Evolutionary conservation across 2,329 filamentous ascomycete species (phyloP).

Genomic region (Albophoma yamanashiensis): DNA sequence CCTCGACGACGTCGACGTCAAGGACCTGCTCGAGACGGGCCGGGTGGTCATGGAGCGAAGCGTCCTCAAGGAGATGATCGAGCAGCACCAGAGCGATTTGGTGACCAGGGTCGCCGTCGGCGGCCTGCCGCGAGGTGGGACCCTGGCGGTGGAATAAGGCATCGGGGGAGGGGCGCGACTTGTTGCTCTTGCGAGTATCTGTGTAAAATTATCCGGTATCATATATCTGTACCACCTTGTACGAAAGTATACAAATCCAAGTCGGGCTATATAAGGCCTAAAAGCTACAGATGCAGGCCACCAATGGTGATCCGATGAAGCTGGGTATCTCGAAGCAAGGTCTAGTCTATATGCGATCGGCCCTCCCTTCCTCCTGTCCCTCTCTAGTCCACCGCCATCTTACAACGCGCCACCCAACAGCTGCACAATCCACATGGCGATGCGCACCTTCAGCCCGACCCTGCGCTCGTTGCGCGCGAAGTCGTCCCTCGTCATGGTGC

Average conservation of each 20-base stretch:
- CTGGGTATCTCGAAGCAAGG: not conserved
- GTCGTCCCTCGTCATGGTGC: slow-evolving; percentile 60
- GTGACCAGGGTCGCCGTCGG: slow-evolving; percentile 34
- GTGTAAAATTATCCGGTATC: not conserved
- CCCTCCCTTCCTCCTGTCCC: not conserved
- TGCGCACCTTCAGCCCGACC: slow-evolving; percentile 72
- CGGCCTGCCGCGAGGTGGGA: slow-evolving; percentile 23
- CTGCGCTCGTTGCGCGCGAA: slow-evolving; percentile 72
- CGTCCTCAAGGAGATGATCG: slow-evolving; percentile 67
- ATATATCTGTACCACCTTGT: not conserved
- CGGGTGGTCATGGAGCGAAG: slow-evolving; percentile 77
- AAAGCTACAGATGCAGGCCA: not conserved
- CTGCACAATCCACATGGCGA: slow-evolving; percentile 91
- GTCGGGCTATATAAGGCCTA: not conserved
- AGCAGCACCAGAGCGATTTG: slow-evolving; percentile 60
- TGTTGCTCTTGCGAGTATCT: not conserved
- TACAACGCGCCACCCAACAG: slow-evolving; percentile 80
- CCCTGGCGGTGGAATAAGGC: slow-evolving; percentile 27
- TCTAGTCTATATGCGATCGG: slow-evolving; percentile 3
- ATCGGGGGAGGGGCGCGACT: slow-evolving; percentile 8
- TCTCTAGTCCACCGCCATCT: slow-evolving; percentile 3
- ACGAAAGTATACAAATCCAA: not conserved
- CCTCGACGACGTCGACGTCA: slow-evolving; percentile 81
- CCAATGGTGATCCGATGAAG: not conserved
- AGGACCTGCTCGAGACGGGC: slow-evolving; percentile 79